phyloP scores from a whole-genome alignment of 306 rosid genomes.

The Erythrophleum fordii region DNA sequence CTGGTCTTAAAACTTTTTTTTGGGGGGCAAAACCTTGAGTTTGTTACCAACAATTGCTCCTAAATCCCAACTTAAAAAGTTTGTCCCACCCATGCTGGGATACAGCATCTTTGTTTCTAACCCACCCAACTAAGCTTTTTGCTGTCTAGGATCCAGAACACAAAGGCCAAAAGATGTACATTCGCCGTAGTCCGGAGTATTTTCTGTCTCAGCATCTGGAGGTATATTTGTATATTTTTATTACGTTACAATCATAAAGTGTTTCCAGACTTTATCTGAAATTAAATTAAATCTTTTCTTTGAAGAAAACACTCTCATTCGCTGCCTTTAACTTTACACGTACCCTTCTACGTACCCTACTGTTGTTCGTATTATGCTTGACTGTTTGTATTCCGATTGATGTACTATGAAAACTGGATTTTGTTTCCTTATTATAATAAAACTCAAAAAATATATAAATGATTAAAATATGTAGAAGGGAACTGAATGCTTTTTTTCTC shows the following conservation, averaged over 20 bases:
- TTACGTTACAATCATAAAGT: not conserved
- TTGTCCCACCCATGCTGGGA: no score
- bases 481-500: not conserved
- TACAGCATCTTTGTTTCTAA: no score
- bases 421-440: no score
- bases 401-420: not conserved
- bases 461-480: not conserved
- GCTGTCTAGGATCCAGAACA: not conserved
- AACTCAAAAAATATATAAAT: no score
- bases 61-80: no score
- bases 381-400: not conserved
- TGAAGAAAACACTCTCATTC: not conserved
- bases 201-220: not conserved
- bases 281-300: not conserved
- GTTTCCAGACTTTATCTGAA: not conserved
- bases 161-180: not conserved
- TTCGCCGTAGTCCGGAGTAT: not conserved
- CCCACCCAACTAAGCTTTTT: not conserved
- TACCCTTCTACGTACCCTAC: not conserved
- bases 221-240: not conserved
- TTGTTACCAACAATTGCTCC: not conserved
- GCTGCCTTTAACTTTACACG: not conserved
- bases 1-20: not conserved
- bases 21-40: not conserved
- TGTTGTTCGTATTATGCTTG: not conserved